A percentile compares a stretch with the other conserved stretches of the same genome.
Evolutionary conservation across 768 basidiomycete genomes (phyloP).

Genomic region (Hortiboletus flavorubellus): DNA sequence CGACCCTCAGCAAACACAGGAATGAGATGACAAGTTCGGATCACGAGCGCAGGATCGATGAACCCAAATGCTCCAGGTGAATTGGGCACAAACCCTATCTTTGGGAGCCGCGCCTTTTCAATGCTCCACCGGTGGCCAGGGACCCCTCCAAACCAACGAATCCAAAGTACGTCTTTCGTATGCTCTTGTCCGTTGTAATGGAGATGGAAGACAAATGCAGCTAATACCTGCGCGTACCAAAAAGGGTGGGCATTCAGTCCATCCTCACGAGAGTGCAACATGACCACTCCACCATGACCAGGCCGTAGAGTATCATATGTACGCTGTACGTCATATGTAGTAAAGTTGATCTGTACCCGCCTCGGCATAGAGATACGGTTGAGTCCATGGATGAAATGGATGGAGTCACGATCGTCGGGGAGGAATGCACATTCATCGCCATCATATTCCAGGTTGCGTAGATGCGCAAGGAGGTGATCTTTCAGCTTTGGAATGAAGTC

Average conservation of each 20-base stretch:
- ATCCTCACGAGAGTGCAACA: constrained; percentile 18
- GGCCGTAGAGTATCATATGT: constrained; percentile 13
- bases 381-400: too few species aligned
- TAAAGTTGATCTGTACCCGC: constrained; percentile 13
- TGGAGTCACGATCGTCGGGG: too few species aligned
- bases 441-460: neutral
- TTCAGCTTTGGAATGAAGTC: neutral
- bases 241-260: constrained; percentile 8
- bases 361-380: neutral
- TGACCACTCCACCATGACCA: constrained; percentile 16
- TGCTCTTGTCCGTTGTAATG: neutral
- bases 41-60: constrained; percentile 27
- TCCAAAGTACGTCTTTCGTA: constrained; percentile 35
- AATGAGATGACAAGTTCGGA: constrained; percentile 30
- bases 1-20: constrained; percentile 29
- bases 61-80: constrained; percentile 35
- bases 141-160: constrained; percentile 37
- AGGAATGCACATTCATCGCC: too few species aligned
- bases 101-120: constrained; percentile 21
- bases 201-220: constrained; percentile 17
- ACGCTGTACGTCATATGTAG: constrained; percentile 3
- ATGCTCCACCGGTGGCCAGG: constrained; percentile 15
- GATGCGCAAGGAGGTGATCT: neutral
- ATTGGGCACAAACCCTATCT: constrained; percentile 30
- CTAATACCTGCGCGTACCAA: constrained; percentile 22